Conservation (phyloP, 1,284 basidiomycete genomes). For the Pyrrhoderma lamaoense region DNA sequence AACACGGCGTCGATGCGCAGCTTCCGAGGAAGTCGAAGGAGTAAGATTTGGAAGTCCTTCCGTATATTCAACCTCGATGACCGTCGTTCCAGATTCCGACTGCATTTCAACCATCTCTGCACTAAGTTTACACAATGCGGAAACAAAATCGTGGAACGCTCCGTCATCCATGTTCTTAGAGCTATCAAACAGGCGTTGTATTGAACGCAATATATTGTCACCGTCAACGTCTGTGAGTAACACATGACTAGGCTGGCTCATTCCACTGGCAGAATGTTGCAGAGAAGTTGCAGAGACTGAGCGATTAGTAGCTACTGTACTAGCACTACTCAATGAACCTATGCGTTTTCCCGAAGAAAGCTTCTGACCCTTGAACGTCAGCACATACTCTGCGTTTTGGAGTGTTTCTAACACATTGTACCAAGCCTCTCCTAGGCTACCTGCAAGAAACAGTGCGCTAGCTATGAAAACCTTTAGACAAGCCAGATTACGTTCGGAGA, state of each 20-base stretch:
- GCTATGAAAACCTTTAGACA: conserved; percentile 81
- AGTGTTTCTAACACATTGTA: conserved; percentile 84
- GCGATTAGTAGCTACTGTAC: conserved; percentile 25
- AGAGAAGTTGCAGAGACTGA: conserved; percentile 27
- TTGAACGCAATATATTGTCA: conserved; percentile 63
- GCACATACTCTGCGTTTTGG: conserved; percentile 89
- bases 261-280: background rate
- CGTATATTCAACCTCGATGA: conserved; percentile 6
- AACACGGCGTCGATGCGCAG: conserved; percentile 60
- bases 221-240: conserved; percentile 68
- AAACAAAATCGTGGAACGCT: conserved; percentile 78
- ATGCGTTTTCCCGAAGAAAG: conserved; percentile 27
- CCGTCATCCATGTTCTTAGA: conserved; percentile 76
- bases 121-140: conserved; percentile 79
- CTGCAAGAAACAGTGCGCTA: conserved; percentile 76
- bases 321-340: conserved; percentile 31
- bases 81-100: conserved; percentile 33
- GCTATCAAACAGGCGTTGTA: conserved; percentile 78
- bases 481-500: conserved; percentile 86
- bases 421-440: conserved; percentile 84
- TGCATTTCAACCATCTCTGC: conserved; percentile 87
- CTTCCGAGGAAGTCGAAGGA: conserved; percentile 31
- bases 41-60: conserved; percentile 25
- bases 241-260: conserved; percentile 38
- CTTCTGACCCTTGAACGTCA: conserved; percentile 50